phyloP scores from a whole-genome alignment of 202 grass and related monocot species.

The Digitaria exilis region DNA sequence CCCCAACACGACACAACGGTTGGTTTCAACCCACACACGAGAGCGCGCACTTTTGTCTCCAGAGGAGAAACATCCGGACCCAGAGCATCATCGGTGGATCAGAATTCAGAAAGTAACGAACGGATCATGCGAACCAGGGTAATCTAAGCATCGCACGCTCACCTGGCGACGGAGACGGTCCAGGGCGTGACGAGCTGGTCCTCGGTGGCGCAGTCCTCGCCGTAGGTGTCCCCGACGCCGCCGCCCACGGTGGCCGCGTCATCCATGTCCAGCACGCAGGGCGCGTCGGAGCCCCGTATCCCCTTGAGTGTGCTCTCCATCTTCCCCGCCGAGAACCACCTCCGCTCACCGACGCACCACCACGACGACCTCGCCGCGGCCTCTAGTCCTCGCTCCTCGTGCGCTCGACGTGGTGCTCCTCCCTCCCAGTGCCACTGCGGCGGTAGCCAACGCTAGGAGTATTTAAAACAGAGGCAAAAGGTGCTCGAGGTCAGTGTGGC shows the following conservation, averaged over 20 bases:
- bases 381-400: too few species aligned
- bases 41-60: neutral
- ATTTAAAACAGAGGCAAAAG: constrained; percentile 28
- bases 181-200: constrained; percentile 95
- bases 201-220: constrained; percentile 71
- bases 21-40: too few species aligned
- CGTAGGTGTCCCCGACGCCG: constrained; percentile 71
- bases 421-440: constrained; percentile 16
- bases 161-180: constrained; percentile 93
- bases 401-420: neutral
- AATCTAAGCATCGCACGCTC: neutral
- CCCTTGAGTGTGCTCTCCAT: constrained; percentile 84
- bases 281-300: constrained; percentile 50
- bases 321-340: constrained; percentile 13
- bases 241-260: constrained; percentile 50
- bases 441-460: neutral
- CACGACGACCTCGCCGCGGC: neutral
- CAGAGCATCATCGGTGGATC: constrained; percentile 1
- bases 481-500: constrained; percentile 26
- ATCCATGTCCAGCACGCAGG: constrained; percentile 65
- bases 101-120: neutral
- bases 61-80: neutral
- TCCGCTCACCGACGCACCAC: constrained; percentile 5
- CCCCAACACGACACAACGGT: too few species aligned
- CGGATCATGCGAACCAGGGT: neutral